Base-by-base conservation (phyloP, 805 yeast genomes). In the Tanozyma kutaoensis region DNA sequence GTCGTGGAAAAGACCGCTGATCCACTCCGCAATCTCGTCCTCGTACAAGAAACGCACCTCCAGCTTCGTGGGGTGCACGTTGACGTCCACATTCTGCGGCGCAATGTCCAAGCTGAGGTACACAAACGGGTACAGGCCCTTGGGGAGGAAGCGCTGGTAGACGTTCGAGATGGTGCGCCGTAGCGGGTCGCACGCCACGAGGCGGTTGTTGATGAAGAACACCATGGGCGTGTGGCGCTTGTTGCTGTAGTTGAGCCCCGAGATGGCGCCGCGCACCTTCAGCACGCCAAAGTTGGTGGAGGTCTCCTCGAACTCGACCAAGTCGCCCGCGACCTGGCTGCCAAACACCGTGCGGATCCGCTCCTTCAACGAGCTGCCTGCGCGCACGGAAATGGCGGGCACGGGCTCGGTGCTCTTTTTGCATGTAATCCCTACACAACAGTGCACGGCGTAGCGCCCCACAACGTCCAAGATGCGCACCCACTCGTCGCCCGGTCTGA, bases 21-120 rank as follows among this genome's bases (percentile, higher is more conserved):
- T 59, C 20, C 43, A 39, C 22, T 75, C 84, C 8, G 81, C 66
- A 13, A 91, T 84, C 43, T 86, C 96, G 24, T 78, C 91, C 40
- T 91, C 96, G 46, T 72, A 51, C 20, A 91, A 53, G 45, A 91
- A 85, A 23, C 93, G 49, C 2, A 91, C 96, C 41, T 88, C 96
- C 32, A 88, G 65, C 40, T 91, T 91, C 0, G 97, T 88, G 0
- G 98, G 98, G 45, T 91, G 98, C 10, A 91, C 76, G 45, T 91
- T 91, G 11, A 91, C 97, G 47, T 91, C 98, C 6, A 91, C 62
- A 33, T 76, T 74, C 19, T 52, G 53, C 1, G 95, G 80, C 14
- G 62, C 56, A 2, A 91, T 70, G 12, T 56, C 55, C n/a, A 91
- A 46, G 25, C 80, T 62, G 28, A 91, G 32, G 48, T 85, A 91